Evolutionary conservation across 1,139 yeast genomes (phyloP).

Genomic region (Saccharomycopsis hybrid): DNA sequence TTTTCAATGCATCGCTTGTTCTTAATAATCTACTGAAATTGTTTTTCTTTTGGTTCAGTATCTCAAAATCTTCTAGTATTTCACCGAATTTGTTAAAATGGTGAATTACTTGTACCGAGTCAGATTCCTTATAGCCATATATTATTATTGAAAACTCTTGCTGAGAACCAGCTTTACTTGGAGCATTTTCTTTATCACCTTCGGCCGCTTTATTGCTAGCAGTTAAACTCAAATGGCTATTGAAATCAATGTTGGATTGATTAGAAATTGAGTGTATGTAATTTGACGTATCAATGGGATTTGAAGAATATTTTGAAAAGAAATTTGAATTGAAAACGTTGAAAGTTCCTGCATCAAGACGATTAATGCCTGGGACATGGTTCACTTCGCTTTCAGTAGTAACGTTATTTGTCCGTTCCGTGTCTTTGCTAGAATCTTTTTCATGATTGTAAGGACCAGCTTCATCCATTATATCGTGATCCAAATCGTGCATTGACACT

Average conservation of each 20-base stretch:
- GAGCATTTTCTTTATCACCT: not conserved
- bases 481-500: slow-evolving; percentile 10
- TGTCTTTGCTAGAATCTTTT: not conserved
- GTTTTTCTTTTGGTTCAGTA: slow-evolving; percentile 7
- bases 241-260: slow-evolving; percentile 2
- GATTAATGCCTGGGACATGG: not conserved
- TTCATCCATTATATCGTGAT: slow-evolving; percentile 2
- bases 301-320: not conserved
- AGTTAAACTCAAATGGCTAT: not conserved
- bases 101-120: slow-evolving; percentile 18
- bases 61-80: slow-evolving; percentile 20
- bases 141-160: slow-evolving; percentile 18
- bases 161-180: not conserved
- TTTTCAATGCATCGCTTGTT: not conserved
- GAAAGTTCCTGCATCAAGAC: slow-evolving; percentile 17
- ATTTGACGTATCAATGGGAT: not conserved
- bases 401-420: not conserved
- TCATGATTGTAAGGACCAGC: not conserved
- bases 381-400: not conserved
- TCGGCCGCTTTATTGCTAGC: not conserved
- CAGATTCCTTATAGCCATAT: slow-evolving; percentile 20
- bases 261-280: not conserved
- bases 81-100: slow-evolving; percentile 20
- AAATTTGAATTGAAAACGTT: slow-evolving; percentile 18
- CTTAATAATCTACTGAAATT: slow-evolving; percentile 3